Conservation (phyloP, 768 basidiomycete species). For the Amanita brunnescens region DNA sequence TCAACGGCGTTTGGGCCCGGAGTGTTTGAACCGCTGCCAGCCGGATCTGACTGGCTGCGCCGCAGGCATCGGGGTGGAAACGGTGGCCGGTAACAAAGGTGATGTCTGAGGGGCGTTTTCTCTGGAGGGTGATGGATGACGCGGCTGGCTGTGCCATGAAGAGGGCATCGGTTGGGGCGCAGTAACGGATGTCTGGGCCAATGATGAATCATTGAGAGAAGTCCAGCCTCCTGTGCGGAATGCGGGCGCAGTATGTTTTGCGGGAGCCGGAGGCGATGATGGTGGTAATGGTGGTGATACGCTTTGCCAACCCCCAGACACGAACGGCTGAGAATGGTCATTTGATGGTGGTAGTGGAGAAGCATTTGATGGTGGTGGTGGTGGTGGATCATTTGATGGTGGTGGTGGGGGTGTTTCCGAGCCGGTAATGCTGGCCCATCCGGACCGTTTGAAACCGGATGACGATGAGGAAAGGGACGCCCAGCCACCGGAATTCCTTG, state of each 20-base stretch:
- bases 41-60: constrained; percentile 32
- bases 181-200: constrained; percentile 7
- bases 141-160: not conserved
- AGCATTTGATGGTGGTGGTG: constrained; percentile 2
- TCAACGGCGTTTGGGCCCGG: constrained; percentile 22
- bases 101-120: not conserved
- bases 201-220: constrained; percentile 31
- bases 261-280: constrained; percentile 5
- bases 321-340: constrained; percentile 9
- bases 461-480: constrained; percentile 17
- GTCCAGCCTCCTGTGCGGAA: constrained; percentile 65
- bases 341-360: constrained; percentile 9
- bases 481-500: constrained; percentile 42
- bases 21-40: constrained; percentile 54
- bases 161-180: constrained; percentile 4
- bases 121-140: constrained; percentile 1
- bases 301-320: constrained; percentile 1
- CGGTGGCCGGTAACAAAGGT: constrained; percentile 2
- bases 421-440: constrained; percentile 41
- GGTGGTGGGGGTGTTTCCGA: constrained; percentile 11
- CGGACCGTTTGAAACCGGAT: constrained; percentile 33
- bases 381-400: constrained; percentile 11
- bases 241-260: constrained; percentile 25
- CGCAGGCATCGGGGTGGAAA: constrained; percentile 11
- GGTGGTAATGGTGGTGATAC: not conserved